A percentile compares a stretch with the other conserved stretches of the same genome.
These are phyloP conservation scores for Solanum acaule DNA, from an alignment of 257 asterid genomes.

Conservation along the genomic window DNA sequence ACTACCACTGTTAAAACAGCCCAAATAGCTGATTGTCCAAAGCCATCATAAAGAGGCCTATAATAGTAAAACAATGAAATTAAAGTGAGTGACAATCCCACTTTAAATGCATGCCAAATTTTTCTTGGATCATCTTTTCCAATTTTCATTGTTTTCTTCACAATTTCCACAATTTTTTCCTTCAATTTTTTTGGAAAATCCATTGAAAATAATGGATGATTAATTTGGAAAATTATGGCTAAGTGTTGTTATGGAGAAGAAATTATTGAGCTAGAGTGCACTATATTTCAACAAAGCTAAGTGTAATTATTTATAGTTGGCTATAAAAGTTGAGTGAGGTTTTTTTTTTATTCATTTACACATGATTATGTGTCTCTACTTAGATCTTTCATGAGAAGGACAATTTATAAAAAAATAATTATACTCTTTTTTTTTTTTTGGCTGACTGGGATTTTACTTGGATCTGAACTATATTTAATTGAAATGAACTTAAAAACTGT, in stretches of 20 bases:
- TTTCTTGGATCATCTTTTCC: slow-evolving; percentile 29
- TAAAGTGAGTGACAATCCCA: slow-evolving; percentile 28
- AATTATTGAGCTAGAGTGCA: background rate
- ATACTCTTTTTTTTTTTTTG: background rate
- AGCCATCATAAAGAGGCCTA: slow-evolving; percentile 19
- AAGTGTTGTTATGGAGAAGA: background rate
- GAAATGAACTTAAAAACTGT: background rate
- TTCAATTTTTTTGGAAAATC: background rate
- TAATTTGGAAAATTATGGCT: background rate
- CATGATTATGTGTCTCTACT: background rate
- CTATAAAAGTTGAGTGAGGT: background rate
- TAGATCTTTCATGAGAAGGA: background rate
- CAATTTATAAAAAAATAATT: background rate
- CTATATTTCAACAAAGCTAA: background rate
- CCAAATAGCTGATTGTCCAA: slow-evolving; percentile 32
- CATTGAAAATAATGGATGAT: background rate
- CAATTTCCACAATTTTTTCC: background rate
- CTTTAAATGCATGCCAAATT: slow-evolving; percentile 23
- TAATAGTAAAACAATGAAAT: slow-evolving; percentile 26
- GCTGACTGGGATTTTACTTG: slow-evolving; percentile 2
- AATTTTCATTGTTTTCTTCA: slow-evolving; percentile 8
- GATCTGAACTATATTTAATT: background rate
- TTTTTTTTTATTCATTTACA: background rate
- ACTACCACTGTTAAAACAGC: slow-evolving; percentile 34
- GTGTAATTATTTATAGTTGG: background rate